Conservation (phyloP, 164 flowering plant genomes). For the Hamamelis virginiana region DNA sequence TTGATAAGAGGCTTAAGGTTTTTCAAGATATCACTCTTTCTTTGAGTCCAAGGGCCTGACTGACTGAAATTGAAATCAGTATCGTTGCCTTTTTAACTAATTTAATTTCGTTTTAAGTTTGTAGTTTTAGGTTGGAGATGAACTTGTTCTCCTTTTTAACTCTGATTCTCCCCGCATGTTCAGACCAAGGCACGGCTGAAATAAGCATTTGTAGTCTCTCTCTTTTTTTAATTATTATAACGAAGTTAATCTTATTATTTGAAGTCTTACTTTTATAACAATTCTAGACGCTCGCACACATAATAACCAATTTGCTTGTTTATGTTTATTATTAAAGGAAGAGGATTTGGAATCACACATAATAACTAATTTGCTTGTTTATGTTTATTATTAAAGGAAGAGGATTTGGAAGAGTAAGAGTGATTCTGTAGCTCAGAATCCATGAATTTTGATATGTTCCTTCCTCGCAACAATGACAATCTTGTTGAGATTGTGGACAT, state of each 20-base stretch:
- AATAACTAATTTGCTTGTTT: too few species aligned
- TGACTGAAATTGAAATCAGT: neutral
- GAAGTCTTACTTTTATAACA: too few species aligned
- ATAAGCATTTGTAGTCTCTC: neutral
- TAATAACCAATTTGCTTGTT: too few species aligned
- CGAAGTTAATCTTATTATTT: too few species aligned
- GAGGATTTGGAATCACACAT: too few species aligned
- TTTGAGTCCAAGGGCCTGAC: slow-evolving; percentile 72
- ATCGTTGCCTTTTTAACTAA: neutral
- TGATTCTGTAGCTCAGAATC: neutral
- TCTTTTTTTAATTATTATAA: neutral
- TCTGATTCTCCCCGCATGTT: too few species aligned
- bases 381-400: too few species aligned
- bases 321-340: too few species aligned
- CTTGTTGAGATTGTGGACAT: too few species aligned
- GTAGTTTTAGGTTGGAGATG: slow-evolving; percentile 58
- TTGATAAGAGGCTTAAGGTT: slow-evolving; percentile 80
- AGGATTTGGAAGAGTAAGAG: too few species aligned
- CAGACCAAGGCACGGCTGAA: neutral
- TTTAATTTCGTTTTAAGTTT: slow-evolving; percentile 9
- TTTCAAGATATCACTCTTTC: slow-evolving; percentile 80
- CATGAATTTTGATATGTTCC: neutral
- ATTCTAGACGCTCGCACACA: too few species aligned
- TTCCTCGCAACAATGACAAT: too few species aligned
- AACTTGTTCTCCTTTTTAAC: slow-evolving; percentile 77